Conservation (phyloP, 305 asterid species). For the Fraxinus xanthoxyloides region DNA sequence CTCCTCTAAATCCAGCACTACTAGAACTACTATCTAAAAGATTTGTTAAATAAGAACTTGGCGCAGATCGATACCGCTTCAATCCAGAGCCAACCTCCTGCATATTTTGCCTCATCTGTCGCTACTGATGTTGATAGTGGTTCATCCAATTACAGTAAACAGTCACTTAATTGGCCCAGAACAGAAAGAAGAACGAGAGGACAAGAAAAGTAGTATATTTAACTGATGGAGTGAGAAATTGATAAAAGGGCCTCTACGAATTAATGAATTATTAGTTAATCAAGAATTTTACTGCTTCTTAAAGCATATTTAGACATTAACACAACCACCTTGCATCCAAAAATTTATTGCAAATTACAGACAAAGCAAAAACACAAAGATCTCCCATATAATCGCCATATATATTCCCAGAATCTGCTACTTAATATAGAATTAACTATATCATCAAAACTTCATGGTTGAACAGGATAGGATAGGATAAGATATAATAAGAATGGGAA, state of each 20-base stretch:
- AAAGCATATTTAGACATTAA: neutral
- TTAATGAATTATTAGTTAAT: neutral
- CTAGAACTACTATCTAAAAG: constrained; percentile 32
- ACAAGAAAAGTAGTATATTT: neutral
- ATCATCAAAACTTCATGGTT: neutral
- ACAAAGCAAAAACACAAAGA: neutral
- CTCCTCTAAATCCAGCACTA: constrained; percentile 47
- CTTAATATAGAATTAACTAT: neutral
- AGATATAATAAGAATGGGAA: constrained; percentile 11
- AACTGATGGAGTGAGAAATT: neutral
- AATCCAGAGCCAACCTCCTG: constrained; percentile 52
- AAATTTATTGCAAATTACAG: neutral
- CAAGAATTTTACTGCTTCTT: neutral
- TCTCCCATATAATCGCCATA: neutral
- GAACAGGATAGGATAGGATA: constrained; percentile 13
- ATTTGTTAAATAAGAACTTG: constrained; percentile 69
- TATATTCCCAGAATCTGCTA: constrained; percentile 1
- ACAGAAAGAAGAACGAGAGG: neutral
- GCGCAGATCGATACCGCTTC: constrained; percentile 82
- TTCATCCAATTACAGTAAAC: constrained; percentile 22
- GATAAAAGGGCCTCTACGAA: neutral
- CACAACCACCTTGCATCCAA: neutral
- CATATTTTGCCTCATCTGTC: constrained; percentile 20
- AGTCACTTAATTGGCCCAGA: neutral
- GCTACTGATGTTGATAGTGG: constrained; percentile 23